phyloP scores from a whole-genome alignment of 176 grass and related monocot genomes.

The maize (Zea mays) region Zm-B73-REFERENCE-NAM-5.0 NC_050097.1:50962001-50962500 shows the following conservation, averaged over 20 bases:
- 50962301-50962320: slow-evolving; percentile 11
- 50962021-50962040: neutral
- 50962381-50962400: neutral
- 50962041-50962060: slow-evolving; percentile 16
- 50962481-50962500: neutral
- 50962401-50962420: slow-evolving; percentile 1
- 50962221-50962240: slow-evolving; percentile 82
- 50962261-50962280: slow-evolving; percentile 80
- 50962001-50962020: neutral
- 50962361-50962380: neutral
- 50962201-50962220: slow-evolving; percentile 75
- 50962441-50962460: neutral
- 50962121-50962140: slow-evolving; percentile 65
- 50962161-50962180: slow-evolving; percentile 70
- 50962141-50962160: slow-evolving; percentile 81
- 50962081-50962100: neutral
- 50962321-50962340: neutral
- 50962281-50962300: neutral
- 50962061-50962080: neutral
- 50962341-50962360: slow-evolving; percentile 9
- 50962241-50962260: slow-evolving; percentile 85
- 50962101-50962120: neutral
- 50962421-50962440: neutral
- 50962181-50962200: slow-evolving; percentile 62
- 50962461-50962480: neutral